Evolutionary conservation across 1,284 basidiomycete genomes (phyloP), one percentile per base, ranked within the genome.

Genomic region (Amylostereum areolatum): DNA sequence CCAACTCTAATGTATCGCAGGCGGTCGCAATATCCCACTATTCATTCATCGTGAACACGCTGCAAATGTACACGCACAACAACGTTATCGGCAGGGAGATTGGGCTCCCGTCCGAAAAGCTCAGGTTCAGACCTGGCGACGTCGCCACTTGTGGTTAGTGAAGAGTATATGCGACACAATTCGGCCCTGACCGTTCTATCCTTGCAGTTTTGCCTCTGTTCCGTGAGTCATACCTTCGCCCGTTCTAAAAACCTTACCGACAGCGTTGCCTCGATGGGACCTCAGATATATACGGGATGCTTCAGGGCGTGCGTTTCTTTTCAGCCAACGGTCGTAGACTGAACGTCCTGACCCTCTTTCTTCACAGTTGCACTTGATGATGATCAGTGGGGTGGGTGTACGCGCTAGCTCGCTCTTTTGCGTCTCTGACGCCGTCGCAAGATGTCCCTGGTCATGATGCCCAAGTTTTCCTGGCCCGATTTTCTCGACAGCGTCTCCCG

Each of bases 1-100:
- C 18, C 18, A 18, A 18, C 18, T 18, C 18, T 33, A 30, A n/a
- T 31, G 49, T 25, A 12, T 25, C 43, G 39, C 47, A 85, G 79
- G 88, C 86, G 5, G 81, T 90, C 28, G 73, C 71, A 10, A 85
- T 90, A 53, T 67, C 87, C 1, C 87, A 90, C 60, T 80, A 77
- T 59, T 64, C 77, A 0, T 74, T 84, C 2, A 80, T 86, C 41
- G 74, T 81, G 30, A 88, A 86, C 59, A 60, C 84, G 7, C 62
- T 85, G 11, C 82, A 83, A 60, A 75, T 71, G 58, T 72, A 72
- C 4, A 58, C 64, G 10, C 80, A 79, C 58, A 69, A 72, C 53
- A 71, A 66, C 41, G 55, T 81, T 6, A 72, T 70, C 42, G 73
- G 78, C 62, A 40, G 56, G 18, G 18, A 18, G 18, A 18, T 18